These are phyloP conservation scores for Rhizophagus sp. DNA, from an alignment of 192 early-diverging fungal species.

Conservation along the genomic window DNA sequence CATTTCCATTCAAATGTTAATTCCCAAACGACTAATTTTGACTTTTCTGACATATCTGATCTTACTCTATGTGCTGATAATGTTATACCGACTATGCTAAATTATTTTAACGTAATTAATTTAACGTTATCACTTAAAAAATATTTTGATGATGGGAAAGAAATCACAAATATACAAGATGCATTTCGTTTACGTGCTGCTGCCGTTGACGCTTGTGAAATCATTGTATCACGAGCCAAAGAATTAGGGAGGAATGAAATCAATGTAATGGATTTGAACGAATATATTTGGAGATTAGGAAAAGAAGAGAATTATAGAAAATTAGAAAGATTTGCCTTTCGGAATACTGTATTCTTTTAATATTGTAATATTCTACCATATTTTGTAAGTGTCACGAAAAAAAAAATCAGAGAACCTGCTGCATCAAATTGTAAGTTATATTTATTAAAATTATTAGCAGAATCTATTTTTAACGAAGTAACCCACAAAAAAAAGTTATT, in stretches of 20 bases:
- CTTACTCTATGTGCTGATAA: constrained; percentile 78
- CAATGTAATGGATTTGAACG: constrained; percentile 56
- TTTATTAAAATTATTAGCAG: too few relatives aligned
- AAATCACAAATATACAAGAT: constrained; percentile 51
- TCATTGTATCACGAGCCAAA: constrained; percentile 50
- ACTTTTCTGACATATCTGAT: constrained; percentile 63
- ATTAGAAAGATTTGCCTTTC: constrained; percentile 57
- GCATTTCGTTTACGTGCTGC: constrained; percentile 69
- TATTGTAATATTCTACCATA: not conserved
- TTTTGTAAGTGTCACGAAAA: too few relatives aligned
- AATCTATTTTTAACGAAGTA: too few relatives aligned
- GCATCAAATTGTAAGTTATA: too few relatives aligned
- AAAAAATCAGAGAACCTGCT: too few relatives aligned
- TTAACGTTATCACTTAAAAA: constrained; percentile 47
- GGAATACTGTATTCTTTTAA: constrained; percentile 72
- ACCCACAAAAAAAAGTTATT: not conserved
- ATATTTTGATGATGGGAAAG: constrained; percentile 48
- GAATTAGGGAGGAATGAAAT: constrained; percentile 39
- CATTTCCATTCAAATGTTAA: constrained; percentile 50
- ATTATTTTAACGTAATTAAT: constrained; percentile 53
- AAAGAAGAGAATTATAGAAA: constrained; percentile 65
- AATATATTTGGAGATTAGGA: constrained; percentile 73
- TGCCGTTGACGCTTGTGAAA: constrained; percentile 63
- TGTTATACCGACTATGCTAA: constrained; percentile 70
- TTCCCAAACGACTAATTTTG: constrained; percentile 53